These are phyloP conservation scores for Holtermannia corniformis DNA, from an alignment of 768 basidiomycete genomes.

Conservation along the genomic window DNA sequence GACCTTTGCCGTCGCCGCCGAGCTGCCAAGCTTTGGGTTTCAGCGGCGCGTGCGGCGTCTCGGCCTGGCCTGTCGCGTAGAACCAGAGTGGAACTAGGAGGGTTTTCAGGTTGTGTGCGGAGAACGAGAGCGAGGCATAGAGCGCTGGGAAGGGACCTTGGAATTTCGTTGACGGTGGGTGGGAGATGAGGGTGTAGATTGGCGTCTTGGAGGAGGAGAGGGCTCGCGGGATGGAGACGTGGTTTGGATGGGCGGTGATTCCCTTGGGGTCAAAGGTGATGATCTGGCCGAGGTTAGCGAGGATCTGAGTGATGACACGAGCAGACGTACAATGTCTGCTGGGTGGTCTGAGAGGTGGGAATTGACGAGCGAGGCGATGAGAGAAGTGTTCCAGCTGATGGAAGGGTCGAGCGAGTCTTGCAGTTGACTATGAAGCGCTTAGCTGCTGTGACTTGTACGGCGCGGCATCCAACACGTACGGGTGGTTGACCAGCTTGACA, in stretches of 20 bases:
- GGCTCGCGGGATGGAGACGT: constrained; percentile 58
- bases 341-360: constrained; percentile 50
- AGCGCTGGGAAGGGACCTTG: constrained; percentile 18
- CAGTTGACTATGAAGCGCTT: neutral
- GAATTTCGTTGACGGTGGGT: constrained; percentile 26
- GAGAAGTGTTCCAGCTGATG: constrained; percentile 49
- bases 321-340: constrained; percentile 54
- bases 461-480: constrained; percentile 47
- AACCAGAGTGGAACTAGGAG: neutral
- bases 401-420: constrained; percentile 8
- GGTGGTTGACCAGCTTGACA: constrained; percentile 58
- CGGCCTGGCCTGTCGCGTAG: neutral
- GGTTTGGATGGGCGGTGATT: constrained; percentile 79
- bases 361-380: constrained; percentile 48
- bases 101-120: neutral
- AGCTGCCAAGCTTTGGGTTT: neutral
- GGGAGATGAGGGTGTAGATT: constrained; percentile 13
- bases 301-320: neutral
- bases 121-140: neutral
- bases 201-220: constrained; percentile 40
- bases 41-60: neutral
- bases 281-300: constrained; percentile 47
- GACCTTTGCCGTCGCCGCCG: neutral
- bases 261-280: constrained; percentile 73
- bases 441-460: neutral